Percentiles rank a stretch among this genome's conserved stretches.
These are phyloP conservation scores for Gnaphalium uliginosum DNA, from an alignment of 129 eudicot species.

Conservation along the genomic window DNA sequence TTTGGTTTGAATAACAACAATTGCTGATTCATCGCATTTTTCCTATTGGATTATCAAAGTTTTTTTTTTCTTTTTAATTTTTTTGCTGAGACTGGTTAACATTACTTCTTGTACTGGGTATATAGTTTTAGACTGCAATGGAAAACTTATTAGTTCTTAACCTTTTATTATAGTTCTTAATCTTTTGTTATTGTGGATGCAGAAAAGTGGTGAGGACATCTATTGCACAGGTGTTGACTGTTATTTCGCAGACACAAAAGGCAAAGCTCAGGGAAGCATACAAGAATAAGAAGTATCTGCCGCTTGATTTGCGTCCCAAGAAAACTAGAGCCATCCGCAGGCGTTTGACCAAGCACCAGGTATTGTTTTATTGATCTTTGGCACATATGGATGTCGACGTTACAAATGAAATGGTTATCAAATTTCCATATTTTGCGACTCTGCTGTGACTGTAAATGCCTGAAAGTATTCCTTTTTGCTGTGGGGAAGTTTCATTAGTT, in stretches of 20 bases:
- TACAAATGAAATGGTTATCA: background rate
- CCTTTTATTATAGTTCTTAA: background rate
- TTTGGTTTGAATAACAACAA: background rate
- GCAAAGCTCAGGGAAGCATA: slow-evolving; percentile 54
- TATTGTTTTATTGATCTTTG: background rate
- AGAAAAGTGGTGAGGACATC: slow-evolving; percentile 52
- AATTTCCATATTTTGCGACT: background rate
- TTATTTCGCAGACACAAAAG: slow-evolving; percentile 60
- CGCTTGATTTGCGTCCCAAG: slow-evolving; percentile 67
- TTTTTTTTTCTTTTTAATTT: background rate
- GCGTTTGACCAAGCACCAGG: slow-evolving; percentile 63
- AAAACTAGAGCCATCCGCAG: slow-evolving; percentile 62
- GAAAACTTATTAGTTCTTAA: background rate
- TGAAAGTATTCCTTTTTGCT: background rate
- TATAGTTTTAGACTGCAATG: background rate
- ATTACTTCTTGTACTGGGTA: background rate
- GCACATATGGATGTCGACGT: background rate
- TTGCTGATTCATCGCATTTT: background rate
- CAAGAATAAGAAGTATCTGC: slow-evolving; percentile 59
- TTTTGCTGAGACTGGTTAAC: background rate
- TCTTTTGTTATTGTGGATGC: slow-evolving; percentile 19
- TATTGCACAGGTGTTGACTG: slow-evolving; percentile 56
- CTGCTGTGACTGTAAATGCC: background rate
- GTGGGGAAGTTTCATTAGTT: background rate
- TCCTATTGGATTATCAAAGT: background rate